These are phyloP conservation scores for Zymoseptoria crescenta DNA, from an alignment of 2,329 filamentous ascomycete genomes.

Conservation along the genomic window DNA sequence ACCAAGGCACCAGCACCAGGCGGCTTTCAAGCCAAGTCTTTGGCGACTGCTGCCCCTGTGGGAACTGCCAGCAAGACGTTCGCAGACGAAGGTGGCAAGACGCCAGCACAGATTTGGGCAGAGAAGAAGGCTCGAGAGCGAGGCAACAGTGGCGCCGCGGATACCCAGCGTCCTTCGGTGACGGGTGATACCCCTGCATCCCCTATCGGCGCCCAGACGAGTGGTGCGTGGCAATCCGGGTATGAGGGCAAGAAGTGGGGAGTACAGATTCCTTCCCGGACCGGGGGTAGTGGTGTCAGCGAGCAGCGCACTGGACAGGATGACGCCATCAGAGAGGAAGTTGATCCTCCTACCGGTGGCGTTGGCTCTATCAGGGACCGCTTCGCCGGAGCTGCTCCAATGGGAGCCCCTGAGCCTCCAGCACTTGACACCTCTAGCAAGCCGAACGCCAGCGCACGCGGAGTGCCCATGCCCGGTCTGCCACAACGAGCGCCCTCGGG, in stretches of 20 bases:
- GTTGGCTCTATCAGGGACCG: conserved; percentile 71
- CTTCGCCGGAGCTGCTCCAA: conserved; percentile 69
- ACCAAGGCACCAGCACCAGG: conserved; percentile 82
- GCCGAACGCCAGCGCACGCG: conserved; percentile 54
- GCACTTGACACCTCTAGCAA: conserved; percentile 61
- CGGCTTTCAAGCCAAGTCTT: conserved; percentile 54
- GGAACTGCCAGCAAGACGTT: conserved; percentile 85
- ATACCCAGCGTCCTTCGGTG: conserved; percentile 38
- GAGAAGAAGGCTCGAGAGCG: conserved; percentile 88
- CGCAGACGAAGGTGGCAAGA: conserved; percentile 90
- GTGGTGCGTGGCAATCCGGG: conserved; percentile 85
- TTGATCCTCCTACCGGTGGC: conserved; percentile 52
- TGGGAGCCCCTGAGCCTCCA: conserved; percentile 49
- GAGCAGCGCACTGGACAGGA: conserved; percentile 57
- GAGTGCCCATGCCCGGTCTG: conserved; percentile 71
- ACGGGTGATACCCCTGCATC: conserved; percentile 29
- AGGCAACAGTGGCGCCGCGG: conserved; percentile 46
- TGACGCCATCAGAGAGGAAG: conserved; percentile 38
- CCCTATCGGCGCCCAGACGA: conserved; percentile 59
- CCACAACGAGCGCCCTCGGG: conserved; percentile 50
- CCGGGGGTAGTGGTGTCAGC: conserved; percentile 52
- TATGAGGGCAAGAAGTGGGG: conserved; percentile 88
- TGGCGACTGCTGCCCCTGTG: conserved; percentile 51
- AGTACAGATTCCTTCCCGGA: conserved; percentile 66
- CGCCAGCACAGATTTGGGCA: conserved; percentile 92